phyloP scores from a whole-genome alignment of 2,329 filamentous ascomycete genomes.

The Curvularia lunata region DNA sequence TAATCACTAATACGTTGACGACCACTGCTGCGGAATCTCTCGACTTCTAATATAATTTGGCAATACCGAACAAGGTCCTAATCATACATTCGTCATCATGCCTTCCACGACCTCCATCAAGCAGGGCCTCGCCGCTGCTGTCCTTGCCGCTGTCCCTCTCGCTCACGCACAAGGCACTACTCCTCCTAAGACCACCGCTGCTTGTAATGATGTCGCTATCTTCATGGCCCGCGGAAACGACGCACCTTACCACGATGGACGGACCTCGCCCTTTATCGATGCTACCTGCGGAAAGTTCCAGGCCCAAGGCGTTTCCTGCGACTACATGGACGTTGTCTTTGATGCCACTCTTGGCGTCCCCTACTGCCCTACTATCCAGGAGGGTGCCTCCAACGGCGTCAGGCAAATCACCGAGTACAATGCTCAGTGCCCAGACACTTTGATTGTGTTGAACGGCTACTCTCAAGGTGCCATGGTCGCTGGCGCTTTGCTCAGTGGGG shows the following conservation, averaged over 20 bases:
- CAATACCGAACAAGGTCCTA: neutral
- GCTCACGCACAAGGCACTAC: slow-evolving; percentile 9
- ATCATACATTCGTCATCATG: slow-evolving; percentile 1
- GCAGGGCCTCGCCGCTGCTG: slow-evolving; percentile 13
- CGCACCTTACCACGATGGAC: slow-evolving; percentile 12
- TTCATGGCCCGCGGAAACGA: slow-evolving; percentile 17
- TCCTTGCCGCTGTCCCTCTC: slow-evolving; percentile 12
- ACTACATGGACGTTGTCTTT: slow-evolving; percentile 14
- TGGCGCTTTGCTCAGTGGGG: slow-evolving; percentile 10
- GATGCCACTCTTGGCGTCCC: slow-evolving; percentile 9
- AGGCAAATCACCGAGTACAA: slow-evolving; percentile 17
- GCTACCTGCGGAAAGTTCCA: slow-evolving; percentile 10
- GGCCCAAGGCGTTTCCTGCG: slow-evolving; percentile 12
- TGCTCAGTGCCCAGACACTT: slow-evolving; percentile 8
- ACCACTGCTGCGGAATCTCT: slow-evolving; percentile 1
- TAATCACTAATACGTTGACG: slow-evolving; percentile 8
- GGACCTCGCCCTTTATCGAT: slow-evolving; percentile 11
- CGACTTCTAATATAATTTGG: neutral
- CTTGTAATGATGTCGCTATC: slow-evolving; percentile 13
- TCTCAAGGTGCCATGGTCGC: slow-evolving; percentile 15
- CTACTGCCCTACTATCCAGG: slow-evolving; percentile 13
- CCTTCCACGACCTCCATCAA: slow-evolving; percentile 6
- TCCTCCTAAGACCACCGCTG: slow-evolving; percentile 10
- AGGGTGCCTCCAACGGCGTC: slow-evolving; percentile 12
- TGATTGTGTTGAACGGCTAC: slow-evolving; percentile 14